Percentiles rank a stretch among this genome's conserved stretches.
phyloP scores from a whole-genome alignment of 176 grass and related monocot genomes.

The Avena atlantica region DNA sequence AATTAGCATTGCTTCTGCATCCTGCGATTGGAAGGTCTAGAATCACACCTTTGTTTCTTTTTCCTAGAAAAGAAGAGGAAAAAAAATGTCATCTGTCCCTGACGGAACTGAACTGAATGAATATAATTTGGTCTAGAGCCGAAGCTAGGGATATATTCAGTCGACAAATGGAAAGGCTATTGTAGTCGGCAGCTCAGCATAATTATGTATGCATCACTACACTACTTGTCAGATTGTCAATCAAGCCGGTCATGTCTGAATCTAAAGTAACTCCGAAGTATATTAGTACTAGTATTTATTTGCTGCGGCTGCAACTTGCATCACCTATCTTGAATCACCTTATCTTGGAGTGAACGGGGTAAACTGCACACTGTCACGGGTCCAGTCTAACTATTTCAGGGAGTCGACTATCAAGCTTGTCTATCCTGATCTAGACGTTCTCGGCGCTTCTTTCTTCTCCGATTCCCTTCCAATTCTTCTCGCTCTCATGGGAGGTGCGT shows the following conservation, averaged over 20 bases:
- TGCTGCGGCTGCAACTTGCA: slow-evolving; percentile 36
- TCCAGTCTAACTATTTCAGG: background rate
- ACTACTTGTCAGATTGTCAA: slow-evolving; percentile 1
- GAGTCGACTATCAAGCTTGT: background rate
- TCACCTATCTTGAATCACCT: background rate
- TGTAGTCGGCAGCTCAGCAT: background rate
- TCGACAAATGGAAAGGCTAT: slow-evolving; percentile 23
- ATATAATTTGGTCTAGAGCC: background rate
- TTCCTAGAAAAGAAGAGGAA: too few relatives aligned
- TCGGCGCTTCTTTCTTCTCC: slow-evolving; percentile 45
- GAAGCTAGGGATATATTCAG: slow-evolving; percentile 3
- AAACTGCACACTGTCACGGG: background rate
- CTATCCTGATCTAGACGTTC: slow-evolving; percentile 41
- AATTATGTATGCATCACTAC: background rate
- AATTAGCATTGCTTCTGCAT: too few relatives aligned
- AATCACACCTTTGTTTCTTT: too few relatives aligned
- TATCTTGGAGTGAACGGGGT: slow-evolving; percentile 16
- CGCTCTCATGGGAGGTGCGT: background rate
- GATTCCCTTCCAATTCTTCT: background rate
- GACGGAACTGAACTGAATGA: too few relatives aligned
- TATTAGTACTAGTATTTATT: background rate
- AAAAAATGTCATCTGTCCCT: too few relatives aligned
- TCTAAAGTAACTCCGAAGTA: slow-evolving; percentile 35
- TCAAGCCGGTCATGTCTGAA: slow-evolving; percentile 22
- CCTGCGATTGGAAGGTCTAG: too few relatives aligned